Evolutionary conservation across 2,329 filamentous ascomycete genomes (phyloP), one percentile per base, ranked within the genome.

Genomic region (Tolypocladium ophioglossoides): DNA sequence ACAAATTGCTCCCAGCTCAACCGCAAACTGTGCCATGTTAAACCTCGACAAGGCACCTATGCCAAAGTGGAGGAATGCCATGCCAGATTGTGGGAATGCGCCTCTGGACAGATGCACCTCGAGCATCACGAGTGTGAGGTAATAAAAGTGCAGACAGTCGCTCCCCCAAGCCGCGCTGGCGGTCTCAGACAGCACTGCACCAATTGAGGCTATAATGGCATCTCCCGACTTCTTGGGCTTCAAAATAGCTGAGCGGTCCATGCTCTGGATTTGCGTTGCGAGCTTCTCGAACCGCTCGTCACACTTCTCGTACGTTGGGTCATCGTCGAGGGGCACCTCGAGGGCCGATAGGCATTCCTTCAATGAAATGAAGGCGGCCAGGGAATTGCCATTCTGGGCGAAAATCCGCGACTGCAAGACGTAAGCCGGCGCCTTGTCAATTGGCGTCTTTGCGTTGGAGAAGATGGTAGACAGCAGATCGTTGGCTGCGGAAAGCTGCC

Each of bases 391-490:
- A 53, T 79, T 78, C 63, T 91, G 84, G 1, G 87, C 83, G 62
- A 85, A 83, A 48, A 96, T 86, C 51, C 90, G 83, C 7, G 89
- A 91, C 65, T 90, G 85, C 38, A 96, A 74, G 41, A 96, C 86
- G 73, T 86, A 95, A 0, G 89, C 89, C 10, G 88, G 85, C 1
- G 89, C 88, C 71, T 89, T 94, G 68, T 95, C 91, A 7, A 88
- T 79, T 0, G 88, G 73, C 20, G 84, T 84, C 59, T 79, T 84
- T 0, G 87, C 89, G 61, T 87, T 80, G 35, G 72, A 68, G 61
- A 94, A 88, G 6, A 95, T 82, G 3, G 79, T 81, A 24, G 81
- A 71, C 14, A 96, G 78, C n/a, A 92, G 72, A 32, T 77, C 74
- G 44, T 85, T 79, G 24, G 89, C 87, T 52, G 85, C 79, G 1